Evolutionary conservation across 1,139 yeast species (phyloP).

Genomic region (Debaryomyces singareniensis): DNA sequence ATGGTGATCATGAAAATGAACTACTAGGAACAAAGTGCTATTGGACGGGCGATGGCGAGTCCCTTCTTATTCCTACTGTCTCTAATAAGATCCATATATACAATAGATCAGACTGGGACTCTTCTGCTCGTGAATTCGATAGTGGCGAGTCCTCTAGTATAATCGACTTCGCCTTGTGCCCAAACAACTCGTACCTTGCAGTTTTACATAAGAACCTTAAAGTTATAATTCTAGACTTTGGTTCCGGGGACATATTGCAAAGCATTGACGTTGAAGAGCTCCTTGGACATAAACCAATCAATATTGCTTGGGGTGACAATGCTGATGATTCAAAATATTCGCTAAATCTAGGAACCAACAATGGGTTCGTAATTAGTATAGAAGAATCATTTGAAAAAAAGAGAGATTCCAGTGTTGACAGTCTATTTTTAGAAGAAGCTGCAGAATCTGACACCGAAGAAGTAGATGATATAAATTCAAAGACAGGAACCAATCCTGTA

Average conservation of each 20-base stretch:
- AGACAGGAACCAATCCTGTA: slow-evolving; percentile 9
- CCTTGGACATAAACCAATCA: slow-evolving; percentile 8
- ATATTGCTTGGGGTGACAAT: slow-evolving; percentile 18
- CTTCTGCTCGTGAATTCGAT: slow-evolving; percentile 5
- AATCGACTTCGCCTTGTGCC: slow-evolving; percentile 53
- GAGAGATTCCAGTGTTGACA: slow-evolving; percentile 3
- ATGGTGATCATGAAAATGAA: slow-evolving; percentile 35
- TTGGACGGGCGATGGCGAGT: slow-evolving; percentile 48
- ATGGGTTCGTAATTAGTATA: slow-evolving; percentile 43
- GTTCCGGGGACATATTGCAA: slow-evolving; percentile 7
- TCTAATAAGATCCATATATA: slow-evolving; percentile 28
- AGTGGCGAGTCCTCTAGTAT: slow-evolving; percentile 25
- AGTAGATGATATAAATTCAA: slow-evolving; percentile 7
- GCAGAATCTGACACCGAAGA: slow-evolving; percentile 20
- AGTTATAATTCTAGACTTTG: slow-evolving; percentile 52
- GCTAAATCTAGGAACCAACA: slow-evolving; percentile 46
- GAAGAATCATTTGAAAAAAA: slow-evolving; percentile 21
- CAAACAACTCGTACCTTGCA: slow-evolving; percentile 55
- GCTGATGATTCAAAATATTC: slow-evolving; percentile 5
- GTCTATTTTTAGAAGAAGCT: slow-evolving; percentile 17
- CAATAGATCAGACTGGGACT: slow-evolving; percentile 28
- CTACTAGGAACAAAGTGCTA: slow-evolving; percentile 24
- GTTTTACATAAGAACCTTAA: slow-evolving; percentile 42
- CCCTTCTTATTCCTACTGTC: slow-evolving; percentile 39
- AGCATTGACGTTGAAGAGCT: slow-evolving; percentile 2